Conservation (phyloP, 139 green algal genomes). For the Zygnema cylindricum region DNA sequence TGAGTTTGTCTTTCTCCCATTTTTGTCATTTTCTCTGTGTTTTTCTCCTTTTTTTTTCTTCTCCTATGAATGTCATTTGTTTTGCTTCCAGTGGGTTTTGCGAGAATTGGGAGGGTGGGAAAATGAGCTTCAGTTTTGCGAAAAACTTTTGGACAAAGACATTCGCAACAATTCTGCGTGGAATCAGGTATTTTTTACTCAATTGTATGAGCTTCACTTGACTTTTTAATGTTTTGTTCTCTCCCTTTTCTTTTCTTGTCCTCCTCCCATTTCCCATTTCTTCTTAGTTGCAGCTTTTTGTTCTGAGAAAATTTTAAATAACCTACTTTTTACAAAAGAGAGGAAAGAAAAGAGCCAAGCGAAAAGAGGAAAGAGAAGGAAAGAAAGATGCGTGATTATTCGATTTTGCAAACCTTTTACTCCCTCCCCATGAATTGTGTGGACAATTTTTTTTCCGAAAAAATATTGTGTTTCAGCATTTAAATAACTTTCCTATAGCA, state of each 20-base stretch:
- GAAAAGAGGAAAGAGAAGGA: too few species aligned
- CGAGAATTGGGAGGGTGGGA: constrained; percentile 61
- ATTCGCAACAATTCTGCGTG: constrained; percentile 64
- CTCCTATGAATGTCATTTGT: background rate
- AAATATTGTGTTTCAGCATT: too few species aligned
- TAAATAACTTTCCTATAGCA: too few species aligned
- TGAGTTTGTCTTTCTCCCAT: background rate
- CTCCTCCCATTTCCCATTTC: background rate
- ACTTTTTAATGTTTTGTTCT: too few species aligned
- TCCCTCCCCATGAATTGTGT: too few species aligned
- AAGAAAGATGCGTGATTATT: too few species aligned
- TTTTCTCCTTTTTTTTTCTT: background rate
- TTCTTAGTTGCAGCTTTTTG: background rate
- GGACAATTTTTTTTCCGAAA: too few species aligned
- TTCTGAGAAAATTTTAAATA: too few species aligned
- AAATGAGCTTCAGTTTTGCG: constrained; percentile 61
- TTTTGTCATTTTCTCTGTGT: background rate
- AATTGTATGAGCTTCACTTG: background rate
- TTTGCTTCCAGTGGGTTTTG: constrained; percentile 57
- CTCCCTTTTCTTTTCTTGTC: too few species aligned
- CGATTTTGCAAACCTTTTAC: too few species aligned
- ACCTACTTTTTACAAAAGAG: too few species aligned
- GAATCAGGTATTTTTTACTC: constrained; percentile 50
- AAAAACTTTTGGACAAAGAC: constrained; percentile 49
- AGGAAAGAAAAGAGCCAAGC: too few species aligned